Base-by-base conservation (phyloP, 805 yeast genomes). In the Teunomyces tritomae region DNA sequence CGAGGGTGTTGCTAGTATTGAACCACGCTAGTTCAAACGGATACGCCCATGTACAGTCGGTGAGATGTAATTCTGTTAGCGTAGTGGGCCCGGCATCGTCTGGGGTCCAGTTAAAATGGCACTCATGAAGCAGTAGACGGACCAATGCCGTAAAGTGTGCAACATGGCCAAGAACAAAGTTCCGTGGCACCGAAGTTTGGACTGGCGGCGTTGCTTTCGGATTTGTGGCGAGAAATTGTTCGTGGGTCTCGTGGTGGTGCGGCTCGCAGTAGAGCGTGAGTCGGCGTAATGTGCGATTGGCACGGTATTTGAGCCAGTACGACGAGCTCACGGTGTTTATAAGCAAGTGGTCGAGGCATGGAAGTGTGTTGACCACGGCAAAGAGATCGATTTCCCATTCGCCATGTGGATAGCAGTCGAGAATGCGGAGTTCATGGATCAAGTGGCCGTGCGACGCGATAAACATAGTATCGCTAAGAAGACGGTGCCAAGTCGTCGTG, bases 41-140 rank as follows among this genome's bases (percentile, higher is more conserved):
- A 51, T 78, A 80, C 49, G 76, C 77, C 84, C 85, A 80, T 1
- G 76, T 71, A 58, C 85, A 80, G 51, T 79, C 68, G 10, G 57
- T 52, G 4, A 80, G 53, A 3, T 57, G 51, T 24, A 78, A 52
- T 2, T 52, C 53, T 4, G 54, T 53, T 27, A 73, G 55, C 1
- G 51, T 33, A 4, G 58, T 55, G 2, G 40, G 39, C 1, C 50
- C 44, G 1, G 57, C 51, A 8, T 55, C 44, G 1, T 50, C 65
- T 2, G 58, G 20, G 49, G 63, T 59, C 78, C 80, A 63, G 62
- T 70, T 57, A 63, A 80, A 58, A 66, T 74, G 62, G 59, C 68
- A 80, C 14, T 73, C 67, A 43, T 64, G 49, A 10, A 80, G 61
- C 1, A 59, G 53, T n/a, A 79, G 53, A 13, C 56, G 56, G 7